Conservation (phyloP, 805 yeast species). For the Zygotorulaspora chibaensis region DNA sequence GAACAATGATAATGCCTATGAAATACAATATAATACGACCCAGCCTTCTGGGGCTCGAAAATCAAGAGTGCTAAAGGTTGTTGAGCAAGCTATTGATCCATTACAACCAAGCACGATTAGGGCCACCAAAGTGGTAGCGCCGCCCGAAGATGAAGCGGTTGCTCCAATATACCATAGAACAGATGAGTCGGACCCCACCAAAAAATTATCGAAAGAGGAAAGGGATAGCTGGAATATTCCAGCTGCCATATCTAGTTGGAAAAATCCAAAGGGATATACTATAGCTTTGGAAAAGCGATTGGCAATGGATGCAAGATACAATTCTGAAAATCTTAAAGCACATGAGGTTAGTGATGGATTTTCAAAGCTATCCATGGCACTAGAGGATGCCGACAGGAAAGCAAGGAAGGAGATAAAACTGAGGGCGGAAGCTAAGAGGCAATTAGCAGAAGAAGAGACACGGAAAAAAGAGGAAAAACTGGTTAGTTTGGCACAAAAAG, state of each 20-base stretch:
- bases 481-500: conserved; percentile 46
- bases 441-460: conserved; percentile 47
- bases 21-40: conserved; percentile 43
- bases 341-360: conserved; percentile 52
- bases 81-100: conserved; percentile 60
- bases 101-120: conserved; percentile 77
- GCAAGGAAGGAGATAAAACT: conserved; percentile 54
- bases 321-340: conserved; percentile 32
- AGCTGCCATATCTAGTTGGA: conserved; percentile 91
- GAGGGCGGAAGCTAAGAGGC: conserved; percentile 46
- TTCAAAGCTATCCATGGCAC: conserved; percentile 61
- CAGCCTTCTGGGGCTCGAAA: conserved; percentile 31
- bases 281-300: conserved; percentile 75
- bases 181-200: conserved; percentile 41
- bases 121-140: conserved; percentile 63
- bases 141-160: conserved; percentile 46
- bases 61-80: conserved; percentile 56
- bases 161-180: conserved; percentile 69
- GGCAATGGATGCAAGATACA: conserved; percentile 43
- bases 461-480: conserved; percentile 49
- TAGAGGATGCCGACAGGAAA: conserved; percentile 60
- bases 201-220: conserved; percentile 60
- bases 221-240: conserved; percentile 84
- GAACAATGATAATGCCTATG: conserved; percentile 38
- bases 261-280: conserved; percentile 85